A percentile compares a stretch with the other conserved stretches of the same genome.
Conservation (phyloP, 805 yeast species). For the Cyberlindnera meyerae region DNA sequence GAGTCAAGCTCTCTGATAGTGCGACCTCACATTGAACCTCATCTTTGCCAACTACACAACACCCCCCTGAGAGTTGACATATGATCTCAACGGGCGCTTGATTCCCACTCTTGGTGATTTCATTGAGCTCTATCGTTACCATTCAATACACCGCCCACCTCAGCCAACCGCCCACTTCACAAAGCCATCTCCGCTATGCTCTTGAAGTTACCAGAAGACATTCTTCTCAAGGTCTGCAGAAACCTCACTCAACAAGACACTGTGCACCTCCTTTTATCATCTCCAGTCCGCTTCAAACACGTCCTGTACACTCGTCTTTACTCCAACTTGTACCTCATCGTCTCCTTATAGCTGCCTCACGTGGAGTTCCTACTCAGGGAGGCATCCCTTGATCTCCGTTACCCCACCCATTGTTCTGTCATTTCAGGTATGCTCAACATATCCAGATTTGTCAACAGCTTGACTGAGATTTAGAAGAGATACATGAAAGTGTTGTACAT, state of each 20-base stretch:
- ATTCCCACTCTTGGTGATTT: too few relatives aligned
- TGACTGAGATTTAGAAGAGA: not conserved
- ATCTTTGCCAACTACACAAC: too few relatives aligned
- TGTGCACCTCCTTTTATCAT: not conserved
- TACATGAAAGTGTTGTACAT: slow-evolving; percentile 1
- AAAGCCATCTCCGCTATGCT: too few relatives aligned
- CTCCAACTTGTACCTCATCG: slow-evolving; percentile 1
- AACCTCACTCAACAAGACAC: slow-evolving; percentile 4
- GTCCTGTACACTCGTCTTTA: slow-evolving; percentile 6
- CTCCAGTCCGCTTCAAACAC: not conserved
- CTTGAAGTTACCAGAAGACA: not conserved
- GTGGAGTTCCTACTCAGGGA: not conserved
- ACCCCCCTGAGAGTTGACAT: too few relatives aligned
- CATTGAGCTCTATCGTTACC: too few relatives aligned
- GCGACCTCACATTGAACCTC: too few relatives aligned
- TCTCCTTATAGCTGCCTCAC: slow-evolving; percentile 1
- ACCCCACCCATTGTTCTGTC: slow-evolving; percentile 1
- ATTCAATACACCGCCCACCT: too few relatives aligned
- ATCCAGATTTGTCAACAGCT: not conserved
- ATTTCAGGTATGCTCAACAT: slow-evolving; percentile 1
- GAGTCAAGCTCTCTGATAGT: too few relatives aligned
- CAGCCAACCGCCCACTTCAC: too few relatives aligned
- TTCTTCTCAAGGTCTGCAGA: not conserved
- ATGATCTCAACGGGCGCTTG: too few relatives aligned
- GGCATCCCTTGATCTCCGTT: not conserved